Evolutionary conservation across 2,329 filamentous ascomycete genomes (phyloP).

Genomic region (Penicillium frequentans): DNA sequence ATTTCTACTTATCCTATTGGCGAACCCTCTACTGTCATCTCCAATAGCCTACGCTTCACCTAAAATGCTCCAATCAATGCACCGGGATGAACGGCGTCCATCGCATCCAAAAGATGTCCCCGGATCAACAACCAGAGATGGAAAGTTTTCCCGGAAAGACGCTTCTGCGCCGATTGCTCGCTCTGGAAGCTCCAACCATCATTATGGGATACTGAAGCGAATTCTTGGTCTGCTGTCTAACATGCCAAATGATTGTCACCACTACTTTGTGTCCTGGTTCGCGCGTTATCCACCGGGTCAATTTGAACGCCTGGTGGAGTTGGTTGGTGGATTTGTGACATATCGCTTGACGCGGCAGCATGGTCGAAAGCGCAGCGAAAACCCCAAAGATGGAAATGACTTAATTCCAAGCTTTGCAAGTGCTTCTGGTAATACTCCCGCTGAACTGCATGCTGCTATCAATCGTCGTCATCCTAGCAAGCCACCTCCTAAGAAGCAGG

Average conservation of each 20-base stretch:
- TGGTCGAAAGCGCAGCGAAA: conserved; percentile 62
- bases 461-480: conserved; percentile 51
- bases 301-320: conserved; percentile 72
- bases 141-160: conserved; percentile 17
- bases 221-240: conserved; percentile 79
- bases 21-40: conserved; percentile 72
- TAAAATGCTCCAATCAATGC: conserved; percentile 14
- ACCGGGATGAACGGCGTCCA: conserved; percentile 28
- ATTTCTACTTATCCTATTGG: conserved; percentile 74
- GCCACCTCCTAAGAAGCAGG: conserved; percentile 55
- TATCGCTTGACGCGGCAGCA: conserved; percentile 74
- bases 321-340: conserved; percentile 75
- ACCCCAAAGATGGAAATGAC: conserved; percentile 53
- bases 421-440: conserved; percentile 62
- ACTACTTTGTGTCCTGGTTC: conserved; percentile 76
- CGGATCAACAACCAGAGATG: conserved; percentile 18
- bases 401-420: conserved; percentile 72
- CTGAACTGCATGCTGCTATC: conserved; percentile 76
- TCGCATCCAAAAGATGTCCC: conserved; percentile 26
- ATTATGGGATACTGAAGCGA: conserved; percentile 82
- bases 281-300: conserved; percentile 66
- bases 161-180: conserved; percentile 24
- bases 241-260: conserved; percentile 71
- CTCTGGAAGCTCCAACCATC: conserved; percentile 58
- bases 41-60: conserved; percentile 25